Base-by-base conservation (phyloP, 495 filamentous ascomycete genomes). In the Trypethelium eluteriae region DNA sequence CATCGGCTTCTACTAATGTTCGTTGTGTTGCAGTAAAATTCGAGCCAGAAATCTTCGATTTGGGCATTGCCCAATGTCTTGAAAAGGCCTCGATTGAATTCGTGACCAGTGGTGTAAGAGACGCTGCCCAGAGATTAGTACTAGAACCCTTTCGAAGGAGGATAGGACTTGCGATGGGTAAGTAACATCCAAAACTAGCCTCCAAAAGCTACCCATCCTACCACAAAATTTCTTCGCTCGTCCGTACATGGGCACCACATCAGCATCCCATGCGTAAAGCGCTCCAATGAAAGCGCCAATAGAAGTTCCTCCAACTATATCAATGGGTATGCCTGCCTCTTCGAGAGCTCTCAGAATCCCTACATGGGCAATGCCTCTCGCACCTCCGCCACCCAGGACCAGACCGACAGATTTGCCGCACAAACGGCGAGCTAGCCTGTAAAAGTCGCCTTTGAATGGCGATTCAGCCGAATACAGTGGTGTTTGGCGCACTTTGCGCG, bases 71-170 rank as follows among this genome's bases (percentile, higher is more conserved):
- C 93, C 76, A 98, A 96, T 0, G 94, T 92, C 78, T 98, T 98
- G 84, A 98, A 98, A 73, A 98, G 97, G 11, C 95, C 95, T 2
- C 94, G 90, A 74, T 98, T 98, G 84, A 98, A 98, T 72, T 98
- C 94, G 75, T 98, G 94, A 3, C 94, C 94, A 0, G 94, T 98
- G 6, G 94, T 98, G 76, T 98, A 98, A 14, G 93, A 96, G 32
- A 72, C 76, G 61, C 74, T 76, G 53, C 36, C 34, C 64, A 32
- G 6, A 4, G 6, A 36, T 59, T 36, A 59, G 32, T 36, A 35
- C 53, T 5, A 59, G n/a, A 5, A 49, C 67, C 57, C 65, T 62
- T 34, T 46, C 11, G 18, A 44, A 57, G n/a, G 9, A 10, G 36
- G 7, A 14, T 6, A 0, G 0, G 36, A 59, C 53, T 59, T 36